These are phyloP conservation scores for Petunia hybrid DNA, from an alignment of 305 asterid genomes.

Conservation along the genomic window DNA sequence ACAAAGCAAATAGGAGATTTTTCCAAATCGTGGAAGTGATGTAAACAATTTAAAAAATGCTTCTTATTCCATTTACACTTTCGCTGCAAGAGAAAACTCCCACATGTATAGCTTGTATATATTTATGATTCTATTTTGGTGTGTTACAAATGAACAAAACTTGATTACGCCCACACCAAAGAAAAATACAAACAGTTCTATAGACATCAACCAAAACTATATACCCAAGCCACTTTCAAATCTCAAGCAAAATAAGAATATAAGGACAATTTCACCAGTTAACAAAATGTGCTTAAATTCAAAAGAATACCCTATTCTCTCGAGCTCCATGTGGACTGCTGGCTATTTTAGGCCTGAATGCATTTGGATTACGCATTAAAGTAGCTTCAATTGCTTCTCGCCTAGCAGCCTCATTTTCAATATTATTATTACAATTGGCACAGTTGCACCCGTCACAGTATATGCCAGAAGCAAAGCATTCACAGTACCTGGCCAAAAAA, in stretches of 20 bases:
- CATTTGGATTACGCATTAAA: conserved; percentile 75
- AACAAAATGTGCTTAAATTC: not conserved
- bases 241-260: not conserved
- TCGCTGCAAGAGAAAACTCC: conserved; percentile 3
- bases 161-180: not conserved
- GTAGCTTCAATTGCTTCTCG: conserved; percentile 83
- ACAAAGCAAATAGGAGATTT: conserved; percentile 16
- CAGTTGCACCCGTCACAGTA: conserved; percentile 85
- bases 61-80: conserved; percentile 7
- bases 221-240: not conserved
- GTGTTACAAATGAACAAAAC: not conserved
- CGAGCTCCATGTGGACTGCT: conserved; percentile 78
- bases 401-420: conserved; percentile 68
- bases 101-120: conserved; percentile 18
- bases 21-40: conserved; percentile 9
- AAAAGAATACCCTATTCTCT: conserved; percentile 57
- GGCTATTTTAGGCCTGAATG: conserved; percentile 85
- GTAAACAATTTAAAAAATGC: not conserved
- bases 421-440: conserved; percentile 73
- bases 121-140: not conserved
- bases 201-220: conserved; percentile 10
- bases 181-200: not conserved
- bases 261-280: conserved; percentile 17
- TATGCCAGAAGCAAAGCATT: conserved; percentile 79
- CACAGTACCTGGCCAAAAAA: conserved; percentile 62